Conservation (phyloP, 2,329 filamentous ascomycete species). For the Rugonectria rugulosa region DNA sequence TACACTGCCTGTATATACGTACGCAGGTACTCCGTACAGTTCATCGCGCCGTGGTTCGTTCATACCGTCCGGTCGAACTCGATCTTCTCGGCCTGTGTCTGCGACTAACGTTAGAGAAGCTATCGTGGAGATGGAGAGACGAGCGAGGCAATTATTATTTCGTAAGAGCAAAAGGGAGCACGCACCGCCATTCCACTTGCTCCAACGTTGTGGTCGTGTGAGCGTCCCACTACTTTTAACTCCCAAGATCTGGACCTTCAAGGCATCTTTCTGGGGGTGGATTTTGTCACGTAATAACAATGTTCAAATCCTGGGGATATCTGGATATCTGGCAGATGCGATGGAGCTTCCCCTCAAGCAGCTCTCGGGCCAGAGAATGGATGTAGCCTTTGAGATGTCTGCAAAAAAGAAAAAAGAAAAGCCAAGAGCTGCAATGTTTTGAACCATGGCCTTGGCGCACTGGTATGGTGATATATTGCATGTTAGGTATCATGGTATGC, state of each 20-base stretch:
- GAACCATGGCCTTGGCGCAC: not conserved
- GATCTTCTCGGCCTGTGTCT: no score
- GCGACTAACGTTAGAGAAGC: no score
- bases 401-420: not conserved
- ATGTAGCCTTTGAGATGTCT: constrained; percentile 8
- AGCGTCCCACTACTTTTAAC: not conserved
- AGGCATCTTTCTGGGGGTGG: constrained; percentile 20
- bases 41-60: no score
- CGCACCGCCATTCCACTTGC: no score
- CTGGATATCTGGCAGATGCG: constrained; percentile 19
- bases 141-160: no score
- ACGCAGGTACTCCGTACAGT: no score
- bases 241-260: not conserved
- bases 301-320: constrained; percentile 20
- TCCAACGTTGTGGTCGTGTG: not conserved
- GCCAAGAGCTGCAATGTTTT: constrained; percentile 3
- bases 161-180: no score
- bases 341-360: constrained; percentile 9
- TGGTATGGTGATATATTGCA: no score
- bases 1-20: no score
- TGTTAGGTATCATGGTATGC: no score
- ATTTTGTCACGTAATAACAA: constrained; percentile 22
- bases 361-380: constrained; percentile 3
- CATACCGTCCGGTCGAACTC: no score
- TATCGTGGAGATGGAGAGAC: no score